Conservation (phyloP, 2,329 filamentous ascomycete genomes). For the Blastomyces gilchristii region DNA sequence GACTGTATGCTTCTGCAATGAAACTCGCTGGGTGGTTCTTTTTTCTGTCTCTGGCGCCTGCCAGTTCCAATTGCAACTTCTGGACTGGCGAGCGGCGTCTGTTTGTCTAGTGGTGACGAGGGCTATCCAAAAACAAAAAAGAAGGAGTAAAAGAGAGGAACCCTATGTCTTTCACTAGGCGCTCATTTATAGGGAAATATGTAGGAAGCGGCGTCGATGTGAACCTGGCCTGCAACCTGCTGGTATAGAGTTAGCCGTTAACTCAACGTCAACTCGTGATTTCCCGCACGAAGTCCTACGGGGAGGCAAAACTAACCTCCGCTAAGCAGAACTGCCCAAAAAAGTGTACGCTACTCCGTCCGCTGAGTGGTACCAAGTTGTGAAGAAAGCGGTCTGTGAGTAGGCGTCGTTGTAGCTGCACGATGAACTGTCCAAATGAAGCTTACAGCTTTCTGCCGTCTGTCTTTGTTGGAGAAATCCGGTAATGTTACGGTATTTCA, state of each 20-base stretch:
- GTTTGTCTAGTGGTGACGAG: background rate
- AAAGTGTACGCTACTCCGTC: background rate
- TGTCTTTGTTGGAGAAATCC: background rate
- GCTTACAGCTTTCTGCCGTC: slow-evolving; percentile 3
- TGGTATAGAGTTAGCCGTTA: background rate
- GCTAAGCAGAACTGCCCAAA: background rate
- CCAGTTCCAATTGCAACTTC: background rate
- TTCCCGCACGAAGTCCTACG: too few species aligned
- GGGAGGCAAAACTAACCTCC: background rate
- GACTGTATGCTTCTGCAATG: background rate
- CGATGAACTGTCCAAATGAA: background rate
- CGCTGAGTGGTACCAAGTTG: background rate
- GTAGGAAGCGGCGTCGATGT: background rate
- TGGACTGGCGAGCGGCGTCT: background rate
- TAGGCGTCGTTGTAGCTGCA: background rate
- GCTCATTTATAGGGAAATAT: background rate
- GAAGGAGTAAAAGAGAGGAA: background rate
- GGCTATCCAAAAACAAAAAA: slow-evolving; percentile 1
- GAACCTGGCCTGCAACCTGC: background rate
- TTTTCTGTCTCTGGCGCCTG: background rate
- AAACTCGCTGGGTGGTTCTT: background rate
- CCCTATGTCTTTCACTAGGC: background rate
- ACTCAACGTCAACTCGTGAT: background rate
- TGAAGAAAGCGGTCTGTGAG: background rate
- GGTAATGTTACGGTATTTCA: slow-evolving; percentile 3